These are phyloP conservation scores for Hibiscus trionum DNA, from an alignment of 345 rosid genomes.

Conservation along the genomic window DNA sequence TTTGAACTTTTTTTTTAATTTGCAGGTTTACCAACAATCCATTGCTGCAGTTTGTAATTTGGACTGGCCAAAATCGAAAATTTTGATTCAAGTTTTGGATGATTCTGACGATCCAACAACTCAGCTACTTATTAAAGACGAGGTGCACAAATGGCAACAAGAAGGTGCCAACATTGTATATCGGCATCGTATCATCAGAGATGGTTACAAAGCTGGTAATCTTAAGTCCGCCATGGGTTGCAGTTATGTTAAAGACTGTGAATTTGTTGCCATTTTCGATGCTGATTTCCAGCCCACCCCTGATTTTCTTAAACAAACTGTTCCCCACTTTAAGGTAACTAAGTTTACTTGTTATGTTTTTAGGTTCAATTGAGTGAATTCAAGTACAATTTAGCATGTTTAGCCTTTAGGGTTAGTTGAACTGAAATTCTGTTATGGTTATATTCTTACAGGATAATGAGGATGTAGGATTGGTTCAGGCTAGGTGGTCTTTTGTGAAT, in stretches of 20 bases:
- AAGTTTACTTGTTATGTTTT: background rate
- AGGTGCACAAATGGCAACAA: slow-evolving; percentile 83
- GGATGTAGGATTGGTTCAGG: slow-evolving; percentile 78
- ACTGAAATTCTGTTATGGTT: background rate
- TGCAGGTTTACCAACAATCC: slow-evolving; percentile 90
- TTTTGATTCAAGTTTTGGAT: slow-evolving; percentile 76
- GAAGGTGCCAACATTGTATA: slow-evolving; percentile 76
- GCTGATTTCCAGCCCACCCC: slow-evolving; percentile 92
- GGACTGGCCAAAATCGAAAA: slow-evolving; percentile 85
- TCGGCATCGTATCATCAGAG: slow-evolving; percentile 73
- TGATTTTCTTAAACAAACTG: slow-evolving; percentile 72
- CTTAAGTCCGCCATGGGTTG: slow-evolving; percentile 96
- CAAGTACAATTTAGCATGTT: background rate
- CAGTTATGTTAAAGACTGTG: slow-evolving; percentile 80
- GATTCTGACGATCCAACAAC: slow-evolving; percentile 83
- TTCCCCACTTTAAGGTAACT: slow-evolving; percentile 79
- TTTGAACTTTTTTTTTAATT: background rate
- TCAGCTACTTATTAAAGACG: slow-evolving; percentile 66
- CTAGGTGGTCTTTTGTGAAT: slow-evolving; percentile 94
- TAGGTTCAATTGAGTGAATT: background rate
- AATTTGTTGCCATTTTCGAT: slow-evolving; percentile 89
- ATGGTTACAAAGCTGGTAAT: slow-evolving; percentile 96
- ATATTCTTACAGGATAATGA: slow-evolving; percentile 54
- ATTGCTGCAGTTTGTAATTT: slow-evolving; percentile 83
- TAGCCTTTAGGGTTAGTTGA: background rate